Percentiles rank a stretch among this genome's conserved stretches.
phyloP scores from a whole-genome alignment of 768 basidiomycete genomes.

The Lyophyllum decastes region DNA sequence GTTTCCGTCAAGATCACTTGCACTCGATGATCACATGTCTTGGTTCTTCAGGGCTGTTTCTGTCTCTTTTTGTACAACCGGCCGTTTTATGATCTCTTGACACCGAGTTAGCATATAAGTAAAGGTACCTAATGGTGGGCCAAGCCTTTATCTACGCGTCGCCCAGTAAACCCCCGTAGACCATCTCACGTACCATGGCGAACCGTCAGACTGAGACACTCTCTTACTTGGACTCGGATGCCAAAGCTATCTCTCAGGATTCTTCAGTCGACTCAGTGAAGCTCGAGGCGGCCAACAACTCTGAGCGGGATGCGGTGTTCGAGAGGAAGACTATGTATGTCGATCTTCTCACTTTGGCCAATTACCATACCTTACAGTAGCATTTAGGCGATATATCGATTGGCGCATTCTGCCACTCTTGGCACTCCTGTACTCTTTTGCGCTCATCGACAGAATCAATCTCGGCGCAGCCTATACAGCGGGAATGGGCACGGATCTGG shows the following conservation, averaged over 20 bases:
- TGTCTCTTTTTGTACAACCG: slow-evolving; percentile 13
- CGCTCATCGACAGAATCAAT: slow-evolving; percentile 46
- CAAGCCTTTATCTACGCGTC: background rate
- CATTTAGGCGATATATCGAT: slow-evolving; percentile 39
- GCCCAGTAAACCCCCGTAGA: background rate
- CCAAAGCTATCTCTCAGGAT: slow-evolving; percentile 9
- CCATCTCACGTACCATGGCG: slow-evolving; percentile 9
- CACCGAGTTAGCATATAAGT: slow-evolving; percentile 7
- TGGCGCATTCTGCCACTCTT: slow-evolving; percentile 44
- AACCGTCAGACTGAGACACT: slow-evolving; percentile 5
- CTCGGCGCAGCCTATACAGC: slow-evolving; percentile 43
- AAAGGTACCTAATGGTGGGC: slow-evolving; percentile 6
- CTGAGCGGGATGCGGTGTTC: slow-evolving; percentile 24
- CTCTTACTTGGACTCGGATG: slow-evolving; percentile 14
- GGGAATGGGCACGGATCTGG: slow-evolving; percentile 43
- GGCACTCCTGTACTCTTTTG: slow-evolving; percentile 40
- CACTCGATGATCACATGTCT: slow-evolving; percentile 10
- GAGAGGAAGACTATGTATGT: slow-evolving; percentile 40
- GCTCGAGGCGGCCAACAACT: slow-evolving; percentile 9
- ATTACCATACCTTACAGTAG: background rate
- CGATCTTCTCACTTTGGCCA: slow-evolving; percentile 1
- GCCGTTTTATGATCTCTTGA: slow-evolving; percentile 11
- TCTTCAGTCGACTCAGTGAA: slow-evolving; percentile 14
- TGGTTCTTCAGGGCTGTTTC: slow-evolving; percentile 16
- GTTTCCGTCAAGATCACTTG: slow-evolving; percentile 14